Percentiles rank a stretch among this genome's conserved stretches.
Evolutionary conservation across 345 rosid genomes (phyloP).

Genomic region (Sisymbrium altissimum): DNA sequence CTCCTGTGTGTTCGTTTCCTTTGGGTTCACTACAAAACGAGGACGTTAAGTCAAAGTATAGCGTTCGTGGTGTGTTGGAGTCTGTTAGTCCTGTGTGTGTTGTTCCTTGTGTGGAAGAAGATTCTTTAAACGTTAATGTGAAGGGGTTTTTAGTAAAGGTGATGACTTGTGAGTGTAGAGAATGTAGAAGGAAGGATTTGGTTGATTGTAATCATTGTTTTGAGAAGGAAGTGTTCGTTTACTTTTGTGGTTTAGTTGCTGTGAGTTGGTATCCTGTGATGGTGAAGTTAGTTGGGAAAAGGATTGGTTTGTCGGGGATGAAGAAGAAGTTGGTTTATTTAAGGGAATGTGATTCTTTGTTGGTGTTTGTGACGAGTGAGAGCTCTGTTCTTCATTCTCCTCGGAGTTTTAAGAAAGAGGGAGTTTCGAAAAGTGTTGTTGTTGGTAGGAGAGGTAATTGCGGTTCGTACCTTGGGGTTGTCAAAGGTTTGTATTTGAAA

Average conservation of each 20-base stretch:
- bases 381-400: constrained; percentile 51
- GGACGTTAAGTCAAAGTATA: constrained; percentile 40
- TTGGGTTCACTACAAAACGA: constrained; percentile 23
- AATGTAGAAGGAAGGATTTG: constrained; percentile 31
- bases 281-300: constrained; percentile 54
- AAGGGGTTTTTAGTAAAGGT: constrained; percentile 58
- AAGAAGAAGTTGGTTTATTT: constrained; percentile 61
- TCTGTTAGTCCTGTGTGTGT: constrained; percentile 63
- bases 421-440: constrained; percentile 20
- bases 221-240: constrained; percentile 45
- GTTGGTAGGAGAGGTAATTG: constrained; percentile 45
- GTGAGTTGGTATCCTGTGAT: constrained; percentile 73
- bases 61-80: constrained; percentile 55
- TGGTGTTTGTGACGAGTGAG: constrained; percentile 56
- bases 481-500: constrained; percentile 62
- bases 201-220: constrained; percentile 37
- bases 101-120: constrained; percentile 48
- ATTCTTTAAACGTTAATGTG: constrained; percentile 37
- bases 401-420: constrained; percentile 31
- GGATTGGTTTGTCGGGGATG: constrained; percentile 49
- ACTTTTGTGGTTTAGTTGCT: constrained; percentile 55
- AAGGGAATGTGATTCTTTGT: constrained; percentile 47
- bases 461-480: constrained; percentile 63
- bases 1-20: constrained; percentile 35
- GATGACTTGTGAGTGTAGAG: constrained; percentile 56